Percentiles rank a stretch among this genome's conserved stretches.
phyloP scores from a whole-genome alignment of 352 stramenopile species.

The Achlya hypogyna region DNA sequence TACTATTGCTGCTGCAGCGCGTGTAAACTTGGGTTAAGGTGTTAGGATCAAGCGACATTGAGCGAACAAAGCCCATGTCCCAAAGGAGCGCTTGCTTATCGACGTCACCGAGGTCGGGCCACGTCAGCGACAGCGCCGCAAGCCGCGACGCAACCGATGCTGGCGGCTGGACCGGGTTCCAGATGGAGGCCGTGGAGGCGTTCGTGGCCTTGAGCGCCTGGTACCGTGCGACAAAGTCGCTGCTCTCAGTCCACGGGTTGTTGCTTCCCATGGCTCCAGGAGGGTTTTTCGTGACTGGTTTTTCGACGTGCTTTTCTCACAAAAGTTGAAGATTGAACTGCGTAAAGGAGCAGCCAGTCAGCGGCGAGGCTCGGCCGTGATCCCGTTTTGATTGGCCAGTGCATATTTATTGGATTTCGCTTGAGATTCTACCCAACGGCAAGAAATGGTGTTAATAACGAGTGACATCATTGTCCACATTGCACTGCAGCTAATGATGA shows the following conservation, averaged over 20 bases:
- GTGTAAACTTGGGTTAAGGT: conserved; percentile 11
- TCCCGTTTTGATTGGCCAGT: too few relatives aligned
- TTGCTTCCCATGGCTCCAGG: conserved; percentile 4
- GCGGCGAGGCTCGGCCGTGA: too few relatives aligned
- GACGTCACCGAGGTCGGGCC: not conserved
- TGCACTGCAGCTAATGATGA: too few relatives aligned
- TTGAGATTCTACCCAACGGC: too few relatives aligned
- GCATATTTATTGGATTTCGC: too few relatives aligned
- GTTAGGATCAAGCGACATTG: not conserved
- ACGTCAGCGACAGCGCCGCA: not conserved
- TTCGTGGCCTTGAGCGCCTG: not conserved
- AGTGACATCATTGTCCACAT: too few relatives aligned
- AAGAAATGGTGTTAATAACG: too few relatives aligned
- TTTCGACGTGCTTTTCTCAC: too few relatives aligned
- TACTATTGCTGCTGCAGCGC: not conserved
- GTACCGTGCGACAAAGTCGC: conserved; percentile 4
- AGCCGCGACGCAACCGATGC: not conserved
- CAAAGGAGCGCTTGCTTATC: conserved; percentile 14
- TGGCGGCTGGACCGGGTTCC: not conserved
- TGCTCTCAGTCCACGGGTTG: conserved; percentile 5
- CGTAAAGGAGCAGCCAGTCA: too few relatives aligned
- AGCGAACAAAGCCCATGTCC: conserved; percentile 11
- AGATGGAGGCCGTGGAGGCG: not conserved
- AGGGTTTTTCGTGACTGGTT: not conserved
- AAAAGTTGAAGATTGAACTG: too few relatives aligned